phyloP scores from a whole-genome alignment of 2,329 filamentous ascomycete species.

The Ceratocystis huliohia region DNA sequence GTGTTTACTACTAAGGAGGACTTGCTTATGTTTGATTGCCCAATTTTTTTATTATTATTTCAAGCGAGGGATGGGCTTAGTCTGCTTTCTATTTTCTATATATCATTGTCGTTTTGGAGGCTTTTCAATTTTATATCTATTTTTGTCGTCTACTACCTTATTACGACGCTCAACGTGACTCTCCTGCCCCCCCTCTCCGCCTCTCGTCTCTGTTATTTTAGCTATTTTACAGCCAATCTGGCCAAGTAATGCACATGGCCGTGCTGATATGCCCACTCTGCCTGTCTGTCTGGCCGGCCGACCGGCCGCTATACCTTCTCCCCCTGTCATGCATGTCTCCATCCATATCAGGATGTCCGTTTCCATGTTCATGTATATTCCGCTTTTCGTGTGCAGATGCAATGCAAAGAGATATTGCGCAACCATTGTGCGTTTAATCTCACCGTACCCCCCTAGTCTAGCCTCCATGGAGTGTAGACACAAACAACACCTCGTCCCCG shows the following conservation, averaged over 20 bases:
- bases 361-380: too few species aligned
- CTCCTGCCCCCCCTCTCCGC: neutral
- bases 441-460: slow-evolving; percentile 33
- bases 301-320: too few species aligned
- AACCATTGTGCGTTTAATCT: neutral
- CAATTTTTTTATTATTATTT: neutral
- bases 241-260: too few species aligned
- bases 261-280: too few species aligned
- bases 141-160: neutral
- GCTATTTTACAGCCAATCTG: neutral
- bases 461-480: slow-evolving; percentile 90
- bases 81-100: neutral
- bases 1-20: neutral
- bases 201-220: neutral
- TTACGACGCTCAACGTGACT: neutral
- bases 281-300: too few species aligned
- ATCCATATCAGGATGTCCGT: too few species aligned
- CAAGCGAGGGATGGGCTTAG: neutral
- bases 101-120: neutral
- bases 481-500: slow-evolving; percentile 83
- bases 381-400: too few species aligned
- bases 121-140: neutral
- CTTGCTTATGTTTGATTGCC: neutral
- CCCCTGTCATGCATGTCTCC: too few species aligned
- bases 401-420: too few species aligned